phyloP scores from a whole-genome alignment of 2,329 filamentous ascomycete genomes.

The Neospermospora avenae region DNA sequence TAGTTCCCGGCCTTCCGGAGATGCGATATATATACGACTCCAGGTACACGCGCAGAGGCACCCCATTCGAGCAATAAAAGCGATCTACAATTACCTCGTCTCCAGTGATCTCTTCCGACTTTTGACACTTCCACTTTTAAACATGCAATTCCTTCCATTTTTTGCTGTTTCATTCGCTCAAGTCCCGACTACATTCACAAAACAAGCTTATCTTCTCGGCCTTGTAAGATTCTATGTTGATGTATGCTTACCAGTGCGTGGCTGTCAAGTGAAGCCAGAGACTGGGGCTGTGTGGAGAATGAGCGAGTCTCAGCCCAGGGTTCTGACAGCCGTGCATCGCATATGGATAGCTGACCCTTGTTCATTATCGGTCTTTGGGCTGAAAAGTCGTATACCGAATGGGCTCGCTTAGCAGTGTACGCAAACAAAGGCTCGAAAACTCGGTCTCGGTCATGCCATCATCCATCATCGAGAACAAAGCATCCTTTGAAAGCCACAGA shows the following conservation, averaged over 20 bases:
- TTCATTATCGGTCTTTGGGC: background rate
- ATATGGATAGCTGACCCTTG: background rate
- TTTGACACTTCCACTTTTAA: background rate
- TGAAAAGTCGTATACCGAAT: background rate
- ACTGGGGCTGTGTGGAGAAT: background rate
- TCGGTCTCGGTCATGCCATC: background rate
- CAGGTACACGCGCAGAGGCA: background rate
- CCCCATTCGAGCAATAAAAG: background rate
- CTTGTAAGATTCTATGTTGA: background rate
- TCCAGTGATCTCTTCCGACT: background rate
- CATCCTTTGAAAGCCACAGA: slow-evolving; percentile 8
- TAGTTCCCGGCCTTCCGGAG: background rate
- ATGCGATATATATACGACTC: background rate
- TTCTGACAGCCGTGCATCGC: background rate
- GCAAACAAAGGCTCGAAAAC: slow-evolving; percentile 6
- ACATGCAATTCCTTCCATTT: background rate
- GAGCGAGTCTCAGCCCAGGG: background rate
- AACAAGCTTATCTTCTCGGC: background rate
- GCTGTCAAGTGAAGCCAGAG: background rate
- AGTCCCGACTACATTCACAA: background rate
- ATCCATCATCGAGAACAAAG: slow-evolving; percentile 4
- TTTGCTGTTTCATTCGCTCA: background rate
- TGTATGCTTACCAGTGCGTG: background rate
- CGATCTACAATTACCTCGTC: background rate
- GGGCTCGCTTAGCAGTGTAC: slow-evolving; percentile 5